A percentile compares a stretch with the other conserved stretches of the same genome.
Evolutionary conservation across 306 rosid genomes (phyloP).

Genomic region (Fragaria nilgerrensis): DNA sequence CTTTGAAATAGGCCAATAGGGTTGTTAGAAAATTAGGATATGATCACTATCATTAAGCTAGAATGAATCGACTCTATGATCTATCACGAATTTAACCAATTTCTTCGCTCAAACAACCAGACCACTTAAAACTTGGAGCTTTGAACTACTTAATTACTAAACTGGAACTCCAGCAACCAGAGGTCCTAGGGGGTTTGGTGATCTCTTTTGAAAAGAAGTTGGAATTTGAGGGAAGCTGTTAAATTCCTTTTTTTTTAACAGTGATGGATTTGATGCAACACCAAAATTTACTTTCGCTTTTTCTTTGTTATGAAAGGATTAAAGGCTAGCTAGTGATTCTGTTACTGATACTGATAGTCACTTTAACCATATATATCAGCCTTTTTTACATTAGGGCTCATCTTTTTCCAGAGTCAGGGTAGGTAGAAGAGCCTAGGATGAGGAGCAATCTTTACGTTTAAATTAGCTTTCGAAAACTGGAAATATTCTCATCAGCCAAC

Average conservation of each 20-base stretch:
- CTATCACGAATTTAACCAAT: too few relatives aligned
- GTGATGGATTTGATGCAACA: background rate
- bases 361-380: background rate
- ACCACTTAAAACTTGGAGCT: background rate
- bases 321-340: background rate
- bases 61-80: too few relatives aligned
- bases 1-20: too few relatives aligned
- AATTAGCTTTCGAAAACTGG: background rate
- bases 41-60: too few relatives aligned
- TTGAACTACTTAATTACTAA: background rate
- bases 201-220: background rate
- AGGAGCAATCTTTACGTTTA: background rate
- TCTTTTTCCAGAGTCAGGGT: background rate
- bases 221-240: background rate
- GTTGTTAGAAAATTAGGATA: too few relatives aligned
- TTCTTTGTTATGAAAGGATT: background rate
- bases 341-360: background rate
- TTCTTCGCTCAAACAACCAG: background rate
- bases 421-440: background rate
- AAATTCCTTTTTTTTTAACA: constrained; percentile 3
- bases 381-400: background rate
- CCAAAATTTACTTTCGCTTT: constrained; percentile 18
- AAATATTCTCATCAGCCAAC: constrained; percentile 25
- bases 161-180: background rate
- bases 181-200: background rate